Conservation (phyloP, 352 stramenopile genomes). For the Thalassiosira livingstoniorum region DNA sequence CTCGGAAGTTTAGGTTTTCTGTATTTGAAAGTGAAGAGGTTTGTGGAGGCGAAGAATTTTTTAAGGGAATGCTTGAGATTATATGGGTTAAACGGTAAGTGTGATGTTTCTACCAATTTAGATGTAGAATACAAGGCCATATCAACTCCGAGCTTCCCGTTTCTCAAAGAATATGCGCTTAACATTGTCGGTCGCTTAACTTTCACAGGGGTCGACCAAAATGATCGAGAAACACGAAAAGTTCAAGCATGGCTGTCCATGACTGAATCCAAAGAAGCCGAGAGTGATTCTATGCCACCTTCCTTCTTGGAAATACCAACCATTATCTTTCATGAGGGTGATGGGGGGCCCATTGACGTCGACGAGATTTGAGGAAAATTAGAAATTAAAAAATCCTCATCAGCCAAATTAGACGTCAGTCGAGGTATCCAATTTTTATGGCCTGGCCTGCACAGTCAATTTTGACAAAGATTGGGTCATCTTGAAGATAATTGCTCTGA, state of each 20-base stretch:
- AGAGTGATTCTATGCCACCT: slow-evolving; percentile 30
- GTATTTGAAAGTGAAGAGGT: slow-evolving; percentile 50
- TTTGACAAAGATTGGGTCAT: too few species aligned
- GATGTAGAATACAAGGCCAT: not conserved
- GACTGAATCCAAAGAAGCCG: slow-evolving; percentile 43
- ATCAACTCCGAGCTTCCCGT: not conserved
- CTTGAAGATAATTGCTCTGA: too few species aligned
- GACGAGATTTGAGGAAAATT: not conserved
- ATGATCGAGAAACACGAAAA: slow-evolving; percentile 49
- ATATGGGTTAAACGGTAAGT: slow-evolving; percentile 45
- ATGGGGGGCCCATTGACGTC: not conserved
- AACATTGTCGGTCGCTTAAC: not conserved
- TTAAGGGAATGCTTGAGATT: slow-evolving; percentile 49
- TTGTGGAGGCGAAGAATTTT: slow-evolving; percentile 48
- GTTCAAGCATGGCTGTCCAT: slow-evolving; percentile 42
- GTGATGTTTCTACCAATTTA: not conserved
- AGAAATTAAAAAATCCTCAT: not conserved
- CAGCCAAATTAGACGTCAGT: not conserved
- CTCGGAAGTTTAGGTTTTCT: slow-evolving; percentile 54
- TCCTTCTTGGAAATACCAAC: slow-evolving; percentile 50
- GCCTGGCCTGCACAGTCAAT: too few species aligned
- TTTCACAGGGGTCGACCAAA: slow-evolving; percentile 19
- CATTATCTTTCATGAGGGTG: slow-evolving; percentile 30
- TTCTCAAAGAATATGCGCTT: too few species aligned
- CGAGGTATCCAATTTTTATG: too few species aligned